These are phyloP conservation scores for Suillus ampliporus DNA, from an alignment of 768 basidiomycete species.

Conservation along the genomic window DNA sequence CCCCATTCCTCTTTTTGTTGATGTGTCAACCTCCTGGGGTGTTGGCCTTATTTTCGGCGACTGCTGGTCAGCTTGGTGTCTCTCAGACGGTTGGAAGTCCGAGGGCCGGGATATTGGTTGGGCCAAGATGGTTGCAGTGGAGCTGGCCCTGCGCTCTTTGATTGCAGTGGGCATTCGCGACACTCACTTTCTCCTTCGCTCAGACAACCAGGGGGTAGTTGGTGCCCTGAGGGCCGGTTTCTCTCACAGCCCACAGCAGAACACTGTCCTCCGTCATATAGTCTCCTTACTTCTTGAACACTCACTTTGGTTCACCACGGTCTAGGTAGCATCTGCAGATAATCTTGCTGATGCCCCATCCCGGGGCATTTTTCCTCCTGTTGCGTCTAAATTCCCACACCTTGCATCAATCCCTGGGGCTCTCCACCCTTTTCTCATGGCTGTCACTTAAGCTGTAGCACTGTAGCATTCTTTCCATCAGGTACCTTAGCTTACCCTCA, in stretches of 20 bases:
- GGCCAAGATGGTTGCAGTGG: constrained; percentile 51
- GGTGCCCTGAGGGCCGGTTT: no score
- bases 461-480: no score
- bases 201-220: constrained; percentile 49
- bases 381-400: no score
- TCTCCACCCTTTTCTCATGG: no score
- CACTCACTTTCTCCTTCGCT: constrained; percentile 36
- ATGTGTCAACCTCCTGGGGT: constrained; percentile 45
- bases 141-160: constrained; percentile 42
- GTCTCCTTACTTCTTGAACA: constrained; percentile 1
- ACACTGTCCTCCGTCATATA: not conserved
- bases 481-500: no score
- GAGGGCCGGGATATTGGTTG: constrained; percentile 44
- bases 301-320: not conserved
- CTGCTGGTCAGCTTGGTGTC: constrained; percentile 44
- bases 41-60: constrained; percentile 43
- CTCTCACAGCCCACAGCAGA: not conserved
- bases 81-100: constrained; percentile 35
- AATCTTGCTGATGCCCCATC: no score
- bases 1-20: constrained; percentile 34
- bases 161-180: constrained; percentile 27
- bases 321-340: not conserved
- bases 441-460: no score
- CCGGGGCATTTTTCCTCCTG: no score
- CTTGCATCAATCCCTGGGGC: no score